Percentiles rank a stretch among this genome's conserved stretches.
These are phyloP conservation scores for Neurospora discreta DNA, from an alignment of 495 filamentous ascomycete genomes.

Conservation along the genomic window DNA sequence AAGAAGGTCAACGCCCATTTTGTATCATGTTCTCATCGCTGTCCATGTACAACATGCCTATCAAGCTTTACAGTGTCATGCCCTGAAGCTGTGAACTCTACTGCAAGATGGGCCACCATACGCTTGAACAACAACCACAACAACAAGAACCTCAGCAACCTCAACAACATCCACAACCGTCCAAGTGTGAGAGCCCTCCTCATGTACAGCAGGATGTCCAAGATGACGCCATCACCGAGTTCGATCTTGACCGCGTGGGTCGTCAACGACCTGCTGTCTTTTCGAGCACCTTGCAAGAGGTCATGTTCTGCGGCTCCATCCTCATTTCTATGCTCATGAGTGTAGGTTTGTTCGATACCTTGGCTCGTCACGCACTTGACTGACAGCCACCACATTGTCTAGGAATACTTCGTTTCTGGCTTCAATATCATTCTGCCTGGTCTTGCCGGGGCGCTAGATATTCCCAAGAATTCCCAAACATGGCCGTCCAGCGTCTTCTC, in stretches of 20 bases:
- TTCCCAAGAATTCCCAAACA: slow-evolving; percentile 51
- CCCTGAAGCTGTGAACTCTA: not conserved
- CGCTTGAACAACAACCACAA: not conserved
- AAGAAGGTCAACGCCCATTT: not conserved
- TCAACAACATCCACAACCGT: not conserved
- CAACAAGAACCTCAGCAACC: not conserved
- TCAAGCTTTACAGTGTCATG: not conserved
- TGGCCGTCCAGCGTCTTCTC: slow-evolving; percentile 78
- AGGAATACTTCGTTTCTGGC: slow-evolving; percentile 77
- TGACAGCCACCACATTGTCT: slow-evolving; percentile 1
- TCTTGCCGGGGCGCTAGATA: slow-evolving; percentile 48
- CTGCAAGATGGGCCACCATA: not conserved
- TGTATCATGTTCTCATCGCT: not conserved
- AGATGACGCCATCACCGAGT: not conserved
- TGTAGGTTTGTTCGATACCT: slow-evolving; percentile 28
- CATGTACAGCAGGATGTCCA: not conserved
- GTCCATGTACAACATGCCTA: not conserved
- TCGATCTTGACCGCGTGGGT: slow-evolving; percentile 55
- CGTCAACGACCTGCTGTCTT: slow-evolving; percentile 62
- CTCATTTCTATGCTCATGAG: slow-evolving; percentile 64
- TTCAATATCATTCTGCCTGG: slow-evolving; percentile 75
- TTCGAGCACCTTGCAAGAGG: slow-evolving; percentile 45
- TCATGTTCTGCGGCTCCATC: slow-evolving; percentile 62
- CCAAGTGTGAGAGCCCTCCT: not conserved
- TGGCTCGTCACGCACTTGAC: not conserved